A percentile compares a stretch with the other conserved stretches of the same genome.
Evolutionary conservation across 164 flowering plant genomes (phyloP).

Genomic region (Cinnamomum micranthum): DNA sequence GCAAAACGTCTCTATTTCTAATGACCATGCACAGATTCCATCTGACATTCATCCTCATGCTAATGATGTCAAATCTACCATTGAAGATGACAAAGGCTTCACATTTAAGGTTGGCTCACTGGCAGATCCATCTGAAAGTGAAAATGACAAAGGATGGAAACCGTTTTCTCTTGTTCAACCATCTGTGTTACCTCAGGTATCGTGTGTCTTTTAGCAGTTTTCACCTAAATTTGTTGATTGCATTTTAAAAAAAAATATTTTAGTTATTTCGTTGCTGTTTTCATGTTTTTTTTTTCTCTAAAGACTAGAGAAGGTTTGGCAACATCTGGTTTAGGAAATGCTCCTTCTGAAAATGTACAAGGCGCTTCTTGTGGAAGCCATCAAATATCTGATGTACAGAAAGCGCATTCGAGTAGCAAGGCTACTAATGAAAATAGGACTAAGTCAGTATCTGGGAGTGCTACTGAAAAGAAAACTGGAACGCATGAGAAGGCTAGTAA

Average conservation of each 20-base stretch:
- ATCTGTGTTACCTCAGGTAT: slow-evolving; percentile 34
- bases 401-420: slow-evolving; percentile 17
- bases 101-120: slow-evolving; percentile 50
- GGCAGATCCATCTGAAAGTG: slow-evolving; percentile 34
- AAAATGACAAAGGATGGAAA: slow-evolving; percentile 32
- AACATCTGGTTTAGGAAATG: slow-evolving; percentile 15
- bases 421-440: slow-evolving; percentile 41
- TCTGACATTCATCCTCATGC: slow-evolving; percentile 13
- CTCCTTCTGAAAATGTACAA: slow-evolving; percentile 19
- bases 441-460: slow-evolving; percentile 36
- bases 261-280: neutral
- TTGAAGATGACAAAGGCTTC: slow-evolving; percentile 45
- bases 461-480: slow-evolving; percentile 38
- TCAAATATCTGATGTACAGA: slow-evolving; percentile 24
- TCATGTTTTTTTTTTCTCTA: neutral
- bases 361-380: slow-evolving; percentile 30
- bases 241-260: neutral
- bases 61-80: slow-evolving; percentile 12
- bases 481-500: slow-evolving; percentile 38
- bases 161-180: slow-evolving; percentile 30
- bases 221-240: neutral
- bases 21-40: neutral
- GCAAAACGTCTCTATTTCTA: neutral
- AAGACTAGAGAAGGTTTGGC: slow-evolving; percentile 32
- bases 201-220: neutral